Base-by-base conservation (phyloP, 495 filamentous ascomycete species). In the Penicillium taxi region DNA sequence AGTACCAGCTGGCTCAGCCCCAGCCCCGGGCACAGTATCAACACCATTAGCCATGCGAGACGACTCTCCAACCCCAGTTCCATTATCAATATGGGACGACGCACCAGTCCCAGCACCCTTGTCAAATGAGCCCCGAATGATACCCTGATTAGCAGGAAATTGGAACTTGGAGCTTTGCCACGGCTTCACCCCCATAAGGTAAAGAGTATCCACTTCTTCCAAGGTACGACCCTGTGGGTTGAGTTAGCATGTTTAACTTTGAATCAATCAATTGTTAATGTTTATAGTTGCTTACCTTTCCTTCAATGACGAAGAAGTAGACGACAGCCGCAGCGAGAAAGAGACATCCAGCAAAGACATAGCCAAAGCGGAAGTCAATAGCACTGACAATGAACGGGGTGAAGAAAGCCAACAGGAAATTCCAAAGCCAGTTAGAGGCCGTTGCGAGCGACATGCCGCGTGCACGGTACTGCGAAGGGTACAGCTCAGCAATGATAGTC, bases 191-290 rank as follows among this genome's bases (percentile, higher is more conserved):
- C 72, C 59, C 29, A 77, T 52, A 22, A 84, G 58, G 44, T 89
- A 91, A 84, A 91, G 89, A 3, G 77, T 84, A 61, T 91, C 85
- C 37, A 90, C 70, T 54, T 88, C 80, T 59, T 87, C 84, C 23
- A 89, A 61, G 2, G 74, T 77, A 6, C 78, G 63, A n/a, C 74
- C 74, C 29, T 72, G 65, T n/a, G n/a, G n/a, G n/a, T n/a, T n/a
- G n/a, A n/a, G n/a, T n/a, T n/a, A n/a, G n/a, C n/a, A n/a, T n/a
- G n/a, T n/a, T n/a, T n/a, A n/a, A n/a, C n/a, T n/a, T n/a, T n/a
- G n/a, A n/a, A n/a, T n/a, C n/a, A n/a, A n/a, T n/a, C n/a, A n/a
- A n/a, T n/a, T n/a, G n/a, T n/a, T n/a, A n/a, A n/a, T n/a, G n/a
- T n/a, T n/a, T n/a, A n/a, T n/a, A n/a, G n/a, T n/a, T n/a, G n/a